phyloP scores from a whole-genome alignment of 202 grass and related monocot species.

The Panicum virgatum region DNA sequence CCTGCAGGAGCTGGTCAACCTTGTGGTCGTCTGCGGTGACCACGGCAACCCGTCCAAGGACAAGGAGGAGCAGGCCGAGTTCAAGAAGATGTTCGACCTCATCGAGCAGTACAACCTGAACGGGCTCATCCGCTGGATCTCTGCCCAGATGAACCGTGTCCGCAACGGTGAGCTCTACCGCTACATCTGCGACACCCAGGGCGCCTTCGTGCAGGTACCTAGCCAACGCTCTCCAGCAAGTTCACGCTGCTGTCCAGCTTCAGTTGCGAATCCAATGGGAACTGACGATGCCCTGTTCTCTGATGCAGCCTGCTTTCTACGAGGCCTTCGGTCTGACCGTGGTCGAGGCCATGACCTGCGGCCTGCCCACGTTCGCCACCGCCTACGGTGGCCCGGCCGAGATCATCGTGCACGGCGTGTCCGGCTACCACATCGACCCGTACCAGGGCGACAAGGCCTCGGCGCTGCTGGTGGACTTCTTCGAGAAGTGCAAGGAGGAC shows the following conservation, averaged over 20 bases:
- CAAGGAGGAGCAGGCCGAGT: slow-evolving; percentile 93
- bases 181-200: slow-evolving; percentile 87
- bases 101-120: slow-evolving; percentile 86
- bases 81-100: slow-evolving; percentile 90
- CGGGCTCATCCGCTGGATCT: slow-evolving; percentile 94
- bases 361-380: slow-evolving; percentile 88
- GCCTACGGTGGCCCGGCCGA: slow-evolving; percentile 85
- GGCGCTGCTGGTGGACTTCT: slow-evolving; percentile 81
- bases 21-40: slow-evolving; percentile 93
- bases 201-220: slow-evolving; percentile 86
- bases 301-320: slow-evolving; percentile 79
- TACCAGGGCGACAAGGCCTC: slow-evolving; percentile 95
- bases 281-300: background rate
- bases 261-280: too few species aligned
- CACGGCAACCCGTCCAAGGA: slow-evolving; percentile 92
- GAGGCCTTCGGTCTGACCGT: slow-evolving; percentile 96
- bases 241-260: too few species aligned
- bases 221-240: background rate
- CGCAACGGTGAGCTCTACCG: slow-evolving; percentile 96
- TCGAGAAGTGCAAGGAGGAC: slow-evolving; percentile 72
- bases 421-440: slow-evolving; percentile 94
- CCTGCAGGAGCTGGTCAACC: slow-evolving; percentile 87
- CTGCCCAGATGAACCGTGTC: slow-evolving; percentile 98
- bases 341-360: slow-evolving; percentile 91
- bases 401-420: slow-evolving; percentile 91